Evolutionary conservation across 2,329 filamentous ascomycete genomes (phyloP).

Genomic region (Fusarium keratoplasticum): DNA sequence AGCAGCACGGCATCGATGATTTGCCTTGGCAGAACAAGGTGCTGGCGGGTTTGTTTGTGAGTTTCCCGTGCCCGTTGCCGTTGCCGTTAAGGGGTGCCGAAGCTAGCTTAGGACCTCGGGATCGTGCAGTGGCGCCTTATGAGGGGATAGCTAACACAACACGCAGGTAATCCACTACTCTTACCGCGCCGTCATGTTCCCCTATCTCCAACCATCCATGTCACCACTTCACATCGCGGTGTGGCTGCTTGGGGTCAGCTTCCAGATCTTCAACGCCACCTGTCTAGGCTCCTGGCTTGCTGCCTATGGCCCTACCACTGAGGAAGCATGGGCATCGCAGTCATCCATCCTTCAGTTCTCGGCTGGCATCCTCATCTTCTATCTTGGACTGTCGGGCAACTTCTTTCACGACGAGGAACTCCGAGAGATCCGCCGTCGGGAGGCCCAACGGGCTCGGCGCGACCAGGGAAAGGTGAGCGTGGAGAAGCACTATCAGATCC

Average conservation of each 20-base stretch:
- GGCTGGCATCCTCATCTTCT: slow-evolving; percentile 80
- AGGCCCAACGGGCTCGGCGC: slow-evolving; percentile 61
- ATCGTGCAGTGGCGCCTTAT: slow-evolving; percentile 10
- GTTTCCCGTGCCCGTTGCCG: slow-evolving; percentile 43
- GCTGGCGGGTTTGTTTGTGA: slow-evolving; percentile 74
- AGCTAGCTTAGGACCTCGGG: not conserved
- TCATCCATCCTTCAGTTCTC: slow-evolving; percentile 61
- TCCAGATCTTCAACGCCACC: slow-evolving; percentile 85
- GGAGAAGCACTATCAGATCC: slow-evolving; percentile 88
- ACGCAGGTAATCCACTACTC: slow-evolving; percentile 82
- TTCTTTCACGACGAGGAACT: slow-evolving; percentile 92
- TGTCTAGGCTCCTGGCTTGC: slow-evolving; percentile 84
- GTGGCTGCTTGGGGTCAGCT: slow-evolving; percentile 71
- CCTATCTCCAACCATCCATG: slow-evolving; percentile 90
- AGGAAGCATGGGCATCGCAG: slow-evolving; percentile 58
- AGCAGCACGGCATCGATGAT: slow-evolving; percentile 64
- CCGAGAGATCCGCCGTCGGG: slow-evolving; percentile 83
- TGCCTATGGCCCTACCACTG: slow-evolving; percentile 79
- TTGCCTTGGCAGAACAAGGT: slow-evolving; percentile 84
- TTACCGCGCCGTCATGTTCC: slow-evolving; percentile 88
- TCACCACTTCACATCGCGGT: slow-evolving; percentile 84
- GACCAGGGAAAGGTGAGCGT: slow-evolving; percentile 49
- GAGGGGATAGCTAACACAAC: slow-evolving; percentile 12
- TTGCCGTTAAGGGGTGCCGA: slow-evolving; percentile 10
- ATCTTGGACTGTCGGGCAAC: slow-evolving; percentile 80